Evolutionary conservation across 1,284 basidiomycete species (phyloP).

Genomic region (Mycena citricolor): DNA sequence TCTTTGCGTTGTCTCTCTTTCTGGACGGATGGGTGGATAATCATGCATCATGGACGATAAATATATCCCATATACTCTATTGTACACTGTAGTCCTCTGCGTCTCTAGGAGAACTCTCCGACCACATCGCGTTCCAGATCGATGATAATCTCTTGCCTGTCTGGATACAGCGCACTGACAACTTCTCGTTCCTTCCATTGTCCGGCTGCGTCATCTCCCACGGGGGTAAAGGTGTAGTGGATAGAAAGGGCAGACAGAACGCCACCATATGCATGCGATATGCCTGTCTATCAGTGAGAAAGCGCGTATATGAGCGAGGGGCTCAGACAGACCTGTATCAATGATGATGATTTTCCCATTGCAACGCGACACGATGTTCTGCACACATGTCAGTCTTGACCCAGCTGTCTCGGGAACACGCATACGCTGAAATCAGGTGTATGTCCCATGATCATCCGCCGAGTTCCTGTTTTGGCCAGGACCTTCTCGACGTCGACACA

Average conservation of each 20-base stretch:
- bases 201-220: conserved; percentile 32
- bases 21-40: conserved; percentile 2
- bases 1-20: background rate
- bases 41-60: conserved; percentile 3
- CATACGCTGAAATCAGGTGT: conserved; percentile 82
- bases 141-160: conserved; percentile 53
- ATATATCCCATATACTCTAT: conserved; percentile 3
- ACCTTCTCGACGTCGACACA: conserved; percentile 74
- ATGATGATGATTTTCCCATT: conserved; percentile 88
- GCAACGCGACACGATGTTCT: conserved; percentile 81
- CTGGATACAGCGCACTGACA: conserved; percentile 74
- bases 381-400: no score
- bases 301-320: background rate
- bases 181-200: conserved; percentile 66
- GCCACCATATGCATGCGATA: conserved; percentile 93
- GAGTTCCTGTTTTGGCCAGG: conserved; percentile 69
- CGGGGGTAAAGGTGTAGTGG: conserved; percentile 70
- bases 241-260: conserved; percentile 84
- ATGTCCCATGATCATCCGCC: conserved; percentile 92
- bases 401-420: background rate
- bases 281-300: conserved; percentile 48
- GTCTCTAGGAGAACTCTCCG: conserved; percentile 34
- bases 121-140: conserved; percentile 50
- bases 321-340: conserved; percentile 61
- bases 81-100: background rate